These are phyloP conservation scores for Apiospora rasikravindrae DNA, from an alignment of 2,329 filamentous ascomycete species.

Conservation along the genomic window DNA sequence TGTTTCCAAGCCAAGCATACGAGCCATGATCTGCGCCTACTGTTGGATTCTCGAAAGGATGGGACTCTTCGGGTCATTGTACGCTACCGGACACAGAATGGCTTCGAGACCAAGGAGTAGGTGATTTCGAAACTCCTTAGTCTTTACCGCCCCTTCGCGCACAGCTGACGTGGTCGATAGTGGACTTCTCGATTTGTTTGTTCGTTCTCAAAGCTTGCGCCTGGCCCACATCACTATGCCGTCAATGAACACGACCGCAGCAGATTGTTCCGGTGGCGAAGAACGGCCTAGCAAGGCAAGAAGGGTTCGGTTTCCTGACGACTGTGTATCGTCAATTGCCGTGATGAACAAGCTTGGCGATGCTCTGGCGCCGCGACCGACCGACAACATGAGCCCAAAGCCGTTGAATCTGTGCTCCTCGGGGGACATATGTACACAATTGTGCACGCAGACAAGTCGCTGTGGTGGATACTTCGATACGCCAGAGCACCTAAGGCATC, in stretches of 20 bases:
- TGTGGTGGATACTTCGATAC: conserved; percentile 23
- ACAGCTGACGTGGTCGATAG: conserved; percentile 13
- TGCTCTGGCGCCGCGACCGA: background rate
- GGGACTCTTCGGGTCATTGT: conserved; percentile 21
- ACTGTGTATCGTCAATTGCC: background rate
- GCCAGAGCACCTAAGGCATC: conserved; percentile 21
- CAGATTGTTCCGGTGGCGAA: background rate
- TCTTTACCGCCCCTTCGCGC: background rate
- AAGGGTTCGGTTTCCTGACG: conserved; percentile 21
- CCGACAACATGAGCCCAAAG: background rate
- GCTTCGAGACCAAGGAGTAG: conserved; percentile 13
- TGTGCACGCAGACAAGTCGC: conserved; percentile 16
- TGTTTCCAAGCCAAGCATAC: conserved; percentile 25
- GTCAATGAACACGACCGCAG: background rate
- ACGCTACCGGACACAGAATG: conserved; percentile 20
- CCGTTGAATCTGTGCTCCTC: conserved; percentile 16
- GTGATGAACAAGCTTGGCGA: background rate
- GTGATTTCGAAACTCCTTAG: background rate
- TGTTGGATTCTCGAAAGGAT: conserved; percentile 20
- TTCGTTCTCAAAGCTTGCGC: conserved; percentile 22
- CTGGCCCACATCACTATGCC: conserved; percentile 21
- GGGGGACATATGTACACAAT: conserved; percentile 21
- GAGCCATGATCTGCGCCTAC: conserved; percentile 22
- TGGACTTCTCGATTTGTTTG: conserved; percentile 20
- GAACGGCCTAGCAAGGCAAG: conserved; percentile 2